phyloP scores from a whole-genome alignment of 192 early-diverging fungal species.

The Coemansia sp. region DNA sequence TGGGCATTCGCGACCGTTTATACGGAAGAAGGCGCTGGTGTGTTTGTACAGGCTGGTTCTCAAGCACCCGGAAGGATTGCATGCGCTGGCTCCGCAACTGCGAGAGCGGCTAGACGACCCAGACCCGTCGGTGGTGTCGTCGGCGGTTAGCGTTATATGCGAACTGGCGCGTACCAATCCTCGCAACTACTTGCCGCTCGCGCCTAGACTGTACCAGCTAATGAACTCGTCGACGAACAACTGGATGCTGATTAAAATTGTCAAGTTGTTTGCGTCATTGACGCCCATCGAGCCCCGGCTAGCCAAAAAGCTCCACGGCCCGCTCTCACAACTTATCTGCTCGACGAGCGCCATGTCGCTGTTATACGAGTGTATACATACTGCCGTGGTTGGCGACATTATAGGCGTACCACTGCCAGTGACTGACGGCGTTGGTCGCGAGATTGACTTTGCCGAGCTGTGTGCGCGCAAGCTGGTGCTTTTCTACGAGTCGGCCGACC shows the following conservation, averaged over 20 bases:
- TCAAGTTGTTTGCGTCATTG: constrained; percentile 94
- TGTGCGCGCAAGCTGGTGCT: constrained; percentile 79
- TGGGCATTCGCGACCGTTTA: constrained; percentile 90
- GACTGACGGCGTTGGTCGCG: constrained; percentile 37
- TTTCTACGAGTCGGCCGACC: constrained; percentile 86
- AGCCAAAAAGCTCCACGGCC: constrained; percentile 82
- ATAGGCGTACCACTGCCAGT: constrained; percentile 62
- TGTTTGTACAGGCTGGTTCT: constrained; percentile 87
- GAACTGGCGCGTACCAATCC: constrained; percentile 94
- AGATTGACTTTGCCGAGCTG: constrained; percentile 68
- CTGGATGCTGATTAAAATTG: constrained; percentile 99
- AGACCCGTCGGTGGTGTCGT: constrained; percentile 90
- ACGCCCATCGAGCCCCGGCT: constrained; percentile 92
- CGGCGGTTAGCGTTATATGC: constrained; percentile 94
- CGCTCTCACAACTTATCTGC: constrained; percentile 82
- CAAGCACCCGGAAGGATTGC: constrained; percentile 86
- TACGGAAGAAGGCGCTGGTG: constrained; percentile 88
- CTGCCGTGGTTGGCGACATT: constrained; percentile 87
- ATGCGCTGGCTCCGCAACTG: constrained; percentile 76
- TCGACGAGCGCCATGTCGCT: constrained; percentile 93
- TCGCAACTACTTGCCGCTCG: constrained; percentile 89
- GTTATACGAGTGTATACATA: constrained; percentile 97
- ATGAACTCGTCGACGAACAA: constrained; percentile 91
- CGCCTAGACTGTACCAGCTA: constrained; percentile 90
- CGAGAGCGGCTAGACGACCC: constrained; percentile 89